Evolutionary conservation across 2,329 filamentous ascomycete species (phyloP).

Genomic region (Chaetomiaceae sp.): DNA sequence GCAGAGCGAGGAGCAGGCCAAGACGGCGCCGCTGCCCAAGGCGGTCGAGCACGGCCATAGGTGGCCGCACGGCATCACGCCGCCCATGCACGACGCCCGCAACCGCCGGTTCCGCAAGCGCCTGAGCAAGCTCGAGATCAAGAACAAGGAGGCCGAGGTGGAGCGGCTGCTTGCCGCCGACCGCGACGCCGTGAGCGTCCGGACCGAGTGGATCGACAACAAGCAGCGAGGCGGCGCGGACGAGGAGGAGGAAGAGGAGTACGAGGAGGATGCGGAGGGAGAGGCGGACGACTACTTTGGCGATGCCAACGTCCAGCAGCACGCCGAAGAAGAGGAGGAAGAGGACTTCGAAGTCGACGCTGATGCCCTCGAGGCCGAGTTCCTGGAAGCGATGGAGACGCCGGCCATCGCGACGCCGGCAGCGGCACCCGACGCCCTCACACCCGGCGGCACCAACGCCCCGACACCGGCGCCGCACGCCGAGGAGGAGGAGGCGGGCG

Average conservation of each 20-base stretch:
- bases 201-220: slow-evolving; percentile 62
- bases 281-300: slow-evolving; percentile 42
- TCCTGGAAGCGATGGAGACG: slow-evolving; percentile 50
- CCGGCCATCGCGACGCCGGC: slow-evolving; percentile 40
- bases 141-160: slow-evolving; percentile 77
- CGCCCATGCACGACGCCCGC: slow-evolving; percentile 80
- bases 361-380: slow-evolving; percentile 35
- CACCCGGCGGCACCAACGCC: slow-evolving; percentile 40
- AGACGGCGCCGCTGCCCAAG: slow-evolving; percentile 61
- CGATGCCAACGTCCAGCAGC: slow-evolving; percentile 26
- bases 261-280: slow-evolving; percentile 49
- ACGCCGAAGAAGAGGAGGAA: slow-evolving; percentile 30
- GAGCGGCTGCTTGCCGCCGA: slow-evolving; percentile 70
- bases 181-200: slow-evolving; percentile 53
- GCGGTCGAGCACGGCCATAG: slow-evolving; percentile 66
- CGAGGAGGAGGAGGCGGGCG: slow-evolving; percentile 42
- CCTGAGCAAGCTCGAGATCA: slow-evolving; percentile 76
- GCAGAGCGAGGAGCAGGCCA: slow-evolving; percentile 60
- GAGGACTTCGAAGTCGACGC: slow-evolving; percentile 33
- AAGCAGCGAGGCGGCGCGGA: slow-evolving; percentile 35
- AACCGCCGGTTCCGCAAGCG: slow-evolving; percentile 81
- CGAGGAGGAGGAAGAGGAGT: slow-evolving; percentile 46
- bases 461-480: slow-evolving; percentile 40
- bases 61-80: slow-evolving; percentile 82
- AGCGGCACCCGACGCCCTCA: slow-evolving; percentile 39